These are phyloP conservation scores for Blastobotrys mokoenaii DNA, from an alignment of 805 yeast genomes.

Conservation along the genomic window DNA sequence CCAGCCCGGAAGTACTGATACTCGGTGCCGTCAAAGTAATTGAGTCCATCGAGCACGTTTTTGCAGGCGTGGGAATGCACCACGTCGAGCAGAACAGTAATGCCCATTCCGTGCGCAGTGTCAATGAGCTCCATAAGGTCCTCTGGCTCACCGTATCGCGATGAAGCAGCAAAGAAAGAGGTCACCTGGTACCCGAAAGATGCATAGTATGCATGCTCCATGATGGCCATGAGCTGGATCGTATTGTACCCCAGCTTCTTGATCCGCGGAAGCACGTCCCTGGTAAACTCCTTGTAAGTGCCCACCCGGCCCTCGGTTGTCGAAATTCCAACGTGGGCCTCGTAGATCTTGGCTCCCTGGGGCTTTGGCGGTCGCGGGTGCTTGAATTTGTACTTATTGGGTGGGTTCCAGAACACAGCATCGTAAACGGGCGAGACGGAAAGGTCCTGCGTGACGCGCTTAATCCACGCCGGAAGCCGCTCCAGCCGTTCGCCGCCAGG, in stretches of 20 bases:
- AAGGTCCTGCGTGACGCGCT: conserved; percentile 62
- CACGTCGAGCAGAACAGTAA: conserved; percentile 78
- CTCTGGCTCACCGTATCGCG: conserved; percentile 92
- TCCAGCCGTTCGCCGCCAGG: conserved; percentile 66
- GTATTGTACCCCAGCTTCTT: conserved; percentile 83
- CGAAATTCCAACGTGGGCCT: conserved; percentile 90
- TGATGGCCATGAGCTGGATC: conserved; percentile 92
- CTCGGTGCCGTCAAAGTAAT: conserved; percentile 90
- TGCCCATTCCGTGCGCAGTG: conserved; percentile 82
- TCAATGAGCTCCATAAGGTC: conserved; percentile 86
- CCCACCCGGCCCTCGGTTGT: conserved; percentile 84
- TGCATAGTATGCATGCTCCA: conserved; percentile 98
- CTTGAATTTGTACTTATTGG: conserved; percentile 48
- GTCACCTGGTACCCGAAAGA: conserved; percentile 97
- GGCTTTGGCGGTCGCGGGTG: conserved; percentile 51
- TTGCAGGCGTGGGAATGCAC: conserved; percentile 96
- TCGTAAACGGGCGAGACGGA: conserved; percentile 51
- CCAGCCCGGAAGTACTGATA: conserved; percentile 92
- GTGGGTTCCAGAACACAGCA: conserved; percentile 91
- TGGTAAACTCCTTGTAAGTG: conserved; percentile 75
- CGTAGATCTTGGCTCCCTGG: conserved; percentile 66
- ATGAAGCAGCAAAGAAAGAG: conserved; percentile 80
- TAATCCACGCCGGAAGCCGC: conserved; percentile 84
- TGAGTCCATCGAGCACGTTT: conserved; percentile 88
- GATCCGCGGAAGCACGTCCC: conserved; percentile 73